Evolutionary conservation across 2,329 filamentous ascomycete species (phyloP), one percentile per base, ranked within the genome.

Genomic region (Conoideocrella luteorostrata): DNA sequence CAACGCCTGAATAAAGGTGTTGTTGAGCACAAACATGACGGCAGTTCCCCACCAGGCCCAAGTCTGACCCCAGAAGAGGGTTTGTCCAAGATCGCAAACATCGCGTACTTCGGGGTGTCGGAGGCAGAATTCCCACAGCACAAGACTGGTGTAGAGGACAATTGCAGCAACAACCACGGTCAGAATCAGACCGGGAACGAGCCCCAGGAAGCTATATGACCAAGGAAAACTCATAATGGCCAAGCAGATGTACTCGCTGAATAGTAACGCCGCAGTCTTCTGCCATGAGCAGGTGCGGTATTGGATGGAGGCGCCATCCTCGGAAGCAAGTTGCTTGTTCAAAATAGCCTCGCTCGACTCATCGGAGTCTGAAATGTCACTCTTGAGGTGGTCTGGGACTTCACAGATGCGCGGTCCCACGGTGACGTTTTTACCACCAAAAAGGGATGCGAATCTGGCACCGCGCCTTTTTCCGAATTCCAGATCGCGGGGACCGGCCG

Each of bases 211-310:
- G 34, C 88, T 87, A 65, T 96, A 96, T 0, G 88, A 95, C 76
- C 86, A 95, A 0, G 90, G 90, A 54, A 96, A 96, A 40, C 87
- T 94, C 89, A 96, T 95, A 60, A 95, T 95, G 46, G 78, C 61
- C 65, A 96, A 69, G 62, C 88, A 95, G 47, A 96, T 96, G 63
- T 96, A 96, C 70, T 96, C 90, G 40, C 88, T 93, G 67, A 96
- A 95, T 41, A 96, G 79, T 53, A 95, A 64, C 1, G 84, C 88
- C 1, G 90, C 88, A 42, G 90, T 95, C 84, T 95, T 95, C 59
- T 87, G 84, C 90, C 90, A 96, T 53, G 84, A 90, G 68, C 90
- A 96, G 30, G 89, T 95, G 48, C 90, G 77, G 62, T 96, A 96
- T 67, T 95, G 83, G 64, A 96, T 95, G 10, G 82, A 80, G 63